A percentile compares a stretch with the other conserved stretches of the same genome.
Evolutionary conservation across 345 rosid species (phyloP).

Genomic region (Bruguiera sexangula): DNA sequence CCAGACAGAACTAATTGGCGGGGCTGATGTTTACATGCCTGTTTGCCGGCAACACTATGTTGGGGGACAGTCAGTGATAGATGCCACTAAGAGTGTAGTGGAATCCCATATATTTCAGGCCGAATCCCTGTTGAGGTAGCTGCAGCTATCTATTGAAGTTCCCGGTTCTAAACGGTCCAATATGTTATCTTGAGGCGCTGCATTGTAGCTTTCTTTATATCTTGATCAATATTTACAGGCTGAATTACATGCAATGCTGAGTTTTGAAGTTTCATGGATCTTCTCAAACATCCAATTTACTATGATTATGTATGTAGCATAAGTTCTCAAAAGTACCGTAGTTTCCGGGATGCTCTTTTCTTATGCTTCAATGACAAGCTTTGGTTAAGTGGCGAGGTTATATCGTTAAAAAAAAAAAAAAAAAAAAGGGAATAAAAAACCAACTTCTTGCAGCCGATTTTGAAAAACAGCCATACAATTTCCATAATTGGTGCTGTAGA

Average conservation of each 20-base stretch:
- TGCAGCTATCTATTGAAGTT: constrained; percentile 15
- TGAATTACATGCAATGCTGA: not conserved
- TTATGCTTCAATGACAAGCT: no score
- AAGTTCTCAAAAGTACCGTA: not conserved
- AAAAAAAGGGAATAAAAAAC: no score
- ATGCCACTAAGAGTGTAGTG: constrained; percentile 31
- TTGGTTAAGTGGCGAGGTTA: no score
- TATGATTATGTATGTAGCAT: not conserved
- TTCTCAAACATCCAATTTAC: no score
- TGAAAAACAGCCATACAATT: no score
- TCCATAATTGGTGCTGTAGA: no score
- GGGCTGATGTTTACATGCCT: constrained; percentile 83
- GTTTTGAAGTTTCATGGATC: no score
- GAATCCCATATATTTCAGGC: constrained; percentile 29
- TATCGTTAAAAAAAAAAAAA: no score
- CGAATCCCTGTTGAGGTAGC: constrained; percentile 29
- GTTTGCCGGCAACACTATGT: constrained; percentile 81
- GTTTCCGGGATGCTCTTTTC: not conserved
- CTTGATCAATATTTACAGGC: not conserved
- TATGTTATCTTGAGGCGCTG: not conserved
- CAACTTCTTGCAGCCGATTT: no score
- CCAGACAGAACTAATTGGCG: constrained; percentile 66
- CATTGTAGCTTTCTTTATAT: not conserved
- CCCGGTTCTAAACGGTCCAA: not conserved
- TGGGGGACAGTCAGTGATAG: constrained; percentile 40